A percentile compares a stretch with the other conserved stretches of the same genome.
These are phyloP conservation scores for Lactifluus rugatus DNA, from an alignment of 768 basidiomycete species.

Conservation along the genomic window DNA sequence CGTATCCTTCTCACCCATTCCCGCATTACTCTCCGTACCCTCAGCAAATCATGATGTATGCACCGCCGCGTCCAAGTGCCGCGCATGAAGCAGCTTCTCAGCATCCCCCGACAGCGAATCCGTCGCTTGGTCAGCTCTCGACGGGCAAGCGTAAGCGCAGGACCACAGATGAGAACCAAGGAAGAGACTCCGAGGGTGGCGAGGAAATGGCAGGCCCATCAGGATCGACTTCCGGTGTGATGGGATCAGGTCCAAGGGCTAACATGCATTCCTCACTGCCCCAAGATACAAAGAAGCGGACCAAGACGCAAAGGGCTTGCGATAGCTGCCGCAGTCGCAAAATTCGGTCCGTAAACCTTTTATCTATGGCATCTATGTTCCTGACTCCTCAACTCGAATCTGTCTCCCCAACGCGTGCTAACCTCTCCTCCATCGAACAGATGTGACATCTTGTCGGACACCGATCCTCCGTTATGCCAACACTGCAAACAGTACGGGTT, in stretches of 20 bases:
- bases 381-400: background rate
- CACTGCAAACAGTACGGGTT: slow-evolving; percentile 93
- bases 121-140: slow-evolving; percentile 19
- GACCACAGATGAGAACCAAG: slow-evolving; percentile 18
- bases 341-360: slow-evolving; percentile 47
- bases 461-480: slow-evolving; percentile 75
- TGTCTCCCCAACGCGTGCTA: slow-evolving; percentile 11
- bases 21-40: slow-evolving; percentile 40
- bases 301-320: slow-evolving; percentile 87
- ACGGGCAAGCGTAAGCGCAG: slow-evolving; percentile 58
- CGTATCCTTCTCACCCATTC: slow-evolving; percentile 34
- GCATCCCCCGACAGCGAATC: slow-evolving; percentile 28
- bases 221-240: slow-evolving; percentile 36
- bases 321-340: slow-evolving; percentile 87
- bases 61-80: slow-evolving; percentile 32
- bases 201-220: slow-evolving; percentile 53
- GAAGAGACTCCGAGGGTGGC: slow-evolving; percentile 34
- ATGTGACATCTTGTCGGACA: slow-evolving; percentile 78
- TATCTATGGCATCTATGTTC: background rate
- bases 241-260: slow-evolving; percentile 14
- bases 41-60: slow-evolving; percentile 61
- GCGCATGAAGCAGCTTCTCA: slow-evolving; percentile 28
- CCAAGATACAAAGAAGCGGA: slow-evolving; percentile 73
- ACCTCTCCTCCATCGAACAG: slow-evolving; percentile 25
- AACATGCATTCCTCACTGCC: slow-evolving; percentile 22